Conservation (phyloP, 148 eudicot species). For the Rhododendron kiyosumense region DNA sequence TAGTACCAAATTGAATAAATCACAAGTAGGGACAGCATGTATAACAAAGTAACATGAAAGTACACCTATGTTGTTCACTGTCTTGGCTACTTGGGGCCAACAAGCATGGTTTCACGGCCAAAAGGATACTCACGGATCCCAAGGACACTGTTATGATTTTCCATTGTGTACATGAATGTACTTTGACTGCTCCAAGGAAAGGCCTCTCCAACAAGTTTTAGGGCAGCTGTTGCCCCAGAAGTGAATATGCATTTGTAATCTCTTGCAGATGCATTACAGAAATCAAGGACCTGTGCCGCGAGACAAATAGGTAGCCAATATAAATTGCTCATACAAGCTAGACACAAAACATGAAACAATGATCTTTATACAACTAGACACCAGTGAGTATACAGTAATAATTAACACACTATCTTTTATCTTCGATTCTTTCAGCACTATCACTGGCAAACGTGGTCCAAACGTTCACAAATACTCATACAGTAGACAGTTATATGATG, state of each 20-base stretch:
- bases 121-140: slow-evolving; percentile 97
- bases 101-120: not conserved
- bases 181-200: slow-evolving; percentile 93
- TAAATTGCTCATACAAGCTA: not conserved
- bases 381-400: not conserved
- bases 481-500: not conserved
- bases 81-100: not conserved
- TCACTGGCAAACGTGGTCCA: not conserved
- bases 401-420: not conserved
- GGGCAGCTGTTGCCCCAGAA: slow-evolving; percentile 91
- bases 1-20: not conserved
- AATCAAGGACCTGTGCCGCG: slow-evolving; percentile 67
- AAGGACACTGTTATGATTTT: slow-evolving; percentile 95
- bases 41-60: not conserved
- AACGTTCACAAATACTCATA: not conserved
- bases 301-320: not conserved
- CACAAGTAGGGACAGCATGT: not conserved
- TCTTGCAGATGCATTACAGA: slow-evolving; percentile 78
- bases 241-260: slow-evolving; percentile 93
- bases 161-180: slow-evolving; percentile 82
- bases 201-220: slow-evolving; percentile 89
- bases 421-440: not conserved
- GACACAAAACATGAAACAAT: not conserved
- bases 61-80: not conserved
- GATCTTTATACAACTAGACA: not conserved